Conservation (phyloP, 768 basidiomycete genomes). For the Serpula lacrymans region DNA sequence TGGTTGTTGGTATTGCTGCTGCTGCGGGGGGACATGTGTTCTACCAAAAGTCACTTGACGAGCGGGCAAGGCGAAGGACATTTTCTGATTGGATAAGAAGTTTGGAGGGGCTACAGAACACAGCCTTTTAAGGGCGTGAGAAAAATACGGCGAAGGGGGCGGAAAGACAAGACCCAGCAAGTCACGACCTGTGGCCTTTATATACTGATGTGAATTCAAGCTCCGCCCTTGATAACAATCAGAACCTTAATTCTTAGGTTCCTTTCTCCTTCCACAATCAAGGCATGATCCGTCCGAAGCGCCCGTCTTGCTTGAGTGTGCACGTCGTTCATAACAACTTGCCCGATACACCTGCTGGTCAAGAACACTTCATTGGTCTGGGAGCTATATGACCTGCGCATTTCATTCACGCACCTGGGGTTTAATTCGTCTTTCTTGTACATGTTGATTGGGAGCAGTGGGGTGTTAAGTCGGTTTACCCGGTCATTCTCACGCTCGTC, state of each 20-base stretch:
- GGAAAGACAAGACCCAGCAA: conserved; percentile 15
- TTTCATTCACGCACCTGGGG: too few species aligned
- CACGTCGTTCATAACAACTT: too few species aligned
- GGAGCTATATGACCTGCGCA: too few species aligned
- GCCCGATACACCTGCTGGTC: too few species aligned
- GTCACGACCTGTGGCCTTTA: conserved; percentile 18
- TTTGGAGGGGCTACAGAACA: conserved; percentile 1
- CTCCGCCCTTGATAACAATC: conserved; percentile 26
- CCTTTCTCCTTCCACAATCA: conserved; percentile 26
- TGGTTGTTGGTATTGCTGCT: conserved; percentile 40
- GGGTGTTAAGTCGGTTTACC: too few species aligned
- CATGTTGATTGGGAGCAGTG: too few species aligned
- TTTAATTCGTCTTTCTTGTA: too few species aligned
- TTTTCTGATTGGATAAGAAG: conserved; percentile 14
- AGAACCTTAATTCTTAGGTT: conserved; percentile 5
- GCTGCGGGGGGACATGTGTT: conserved; percentile 44
- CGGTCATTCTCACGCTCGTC: too few species aligned
- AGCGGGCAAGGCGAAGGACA: conserved; percentile 69
- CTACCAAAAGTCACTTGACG: conserved; percentile 79
- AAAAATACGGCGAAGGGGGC: conserved; percentile 22
- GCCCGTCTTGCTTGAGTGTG: neutral
- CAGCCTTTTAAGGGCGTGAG: conserved; percentile 23
- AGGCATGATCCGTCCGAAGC: conserved; percentile 12
- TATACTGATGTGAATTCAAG: conserved; percentile 24
- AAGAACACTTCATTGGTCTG: too few species aligned